Conservation (phyloP, 306 rosid genomes). For the Fragaria vesca region DNA sequence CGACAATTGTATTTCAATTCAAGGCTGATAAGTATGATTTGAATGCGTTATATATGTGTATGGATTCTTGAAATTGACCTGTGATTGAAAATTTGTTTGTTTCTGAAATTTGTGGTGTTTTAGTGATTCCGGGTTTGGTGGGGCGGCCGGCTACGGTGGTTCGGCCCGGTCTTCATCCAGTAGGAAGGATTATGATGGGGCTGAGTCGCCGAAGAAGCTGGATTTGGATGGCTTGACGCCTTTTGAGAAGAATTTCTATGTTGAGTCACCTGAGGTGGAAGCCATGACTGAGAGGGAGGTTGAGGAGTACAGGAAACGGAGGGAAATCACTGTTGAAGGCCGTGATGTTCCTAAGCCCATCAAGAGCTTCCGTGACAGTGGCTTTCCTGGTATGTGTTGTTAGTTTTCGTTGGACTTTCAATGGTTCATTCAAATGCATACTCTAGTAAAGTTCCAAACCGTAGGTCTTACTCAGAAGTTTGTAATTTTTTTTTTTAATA, state of each 20-base stretch:
- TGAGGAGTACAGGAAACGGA: slow-evolving; percentile 59
- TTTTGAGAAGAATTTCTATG: slow-evolving; percentile 91
- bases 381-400: slow-evolving; percentile 75
- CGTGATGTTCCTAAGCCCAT: slow-evolving; percentile 95
- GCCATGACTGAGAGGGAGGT: slow-evolving; percentile 84
- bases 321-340: slow-evolving; percentile 94
- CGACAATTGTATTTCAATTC: not conserved
- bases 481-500: not conserved
- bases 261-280: slow-evolving; percentile 65
- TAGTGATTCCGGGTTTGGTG: slow-evolving; percentile 87
- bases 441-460: not conserved
- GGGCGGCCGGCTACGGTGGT: slow-evolving; percentile 47
- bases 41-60: not conserved
- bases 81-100: not conserved
- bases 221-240: slow-evolving; percentile 93
- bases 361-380: slow-evolving; percentile 65
- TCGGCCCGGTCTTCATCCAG: slow-evolving; percentile 54
- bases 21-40: not conserved
- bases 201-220: slow-evolving; percentile 59
- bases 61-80: not conserved
- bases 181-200: slow-evolving; percentile 53
- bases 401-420: not conserved
- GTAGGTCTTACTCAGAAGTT: not conserved
- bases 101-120: slow-evolving; percentile 20
- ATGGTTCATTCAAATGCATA: slow-evolving; percentile 11